Conservation (phyloP, 2,329 filamentous ascomycete genomes). For the Myriangium duriaei region DNA sequence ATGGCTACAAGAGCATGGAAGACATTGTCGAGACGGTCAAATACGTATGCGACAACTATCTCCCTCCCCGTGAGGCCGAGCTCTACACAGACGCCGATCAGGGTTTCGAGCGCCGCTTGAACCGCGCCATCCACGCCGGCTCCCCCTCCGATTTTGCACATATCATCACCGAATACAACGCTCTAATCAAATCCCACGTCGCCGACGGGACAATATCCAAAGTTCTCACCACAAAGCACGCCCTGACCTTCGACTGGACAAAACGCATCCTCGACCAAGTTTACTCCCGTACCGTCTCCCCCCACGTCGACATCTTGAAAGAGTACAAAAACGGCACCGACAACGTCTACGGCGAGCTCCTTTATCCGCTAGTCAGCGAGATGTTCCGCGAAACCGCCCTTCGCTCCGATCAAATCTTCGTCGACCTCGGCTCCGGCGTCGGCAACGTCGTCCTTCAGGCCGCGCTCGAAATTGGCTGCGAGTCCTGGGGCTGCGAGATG, state of each 20-base stretch:
- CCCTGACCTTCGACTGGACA: constrained; percentile 59
- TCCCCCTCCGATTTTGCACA: constrained; percentile 53
- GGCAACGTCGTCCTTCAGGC: constrained; percentile 93
- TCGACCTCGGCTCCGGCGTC: constrained; percentile 90
- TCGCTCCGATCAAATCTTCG: constrained; percentile 73
- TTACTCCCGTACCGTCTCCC: constrained; percentile 86
- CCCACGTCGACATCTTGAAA: constrained; percentile 68
- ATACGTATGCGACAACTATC: constrained; percentile 58
- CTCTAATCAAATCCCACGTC: constrained; percentile 51
- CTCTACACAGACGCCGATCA: constrained; percentile 58
- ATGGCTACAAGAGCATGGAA: constrained; percentile 52
- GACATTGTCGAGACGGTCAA: constrained; percentile 46
- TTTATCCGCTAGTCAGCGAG: constrained; percentile 69
- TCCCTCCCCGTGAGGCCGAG: constrained; percentile 55
- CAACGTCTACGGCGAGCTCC: constrained; percentile 87
- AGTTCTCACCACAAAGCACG: constrained; percentile 56
- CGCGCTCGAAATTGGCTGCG: constrained; percentile 82
- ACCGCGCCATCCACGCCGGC: constrained; percentile 58
- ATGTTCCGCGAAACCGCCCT: constrained; percentile 70
- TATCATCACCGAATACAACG: constrained; percentile 65
- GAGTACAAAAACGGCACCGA: constrained; percentile 84
- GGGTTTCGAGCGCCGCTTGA: constrained; percentile 65
- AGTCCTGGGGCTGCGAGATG: constrained; percentile 93
- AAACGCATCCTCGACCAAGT: constrained; percentile 60
- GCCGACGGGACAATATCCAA: constrained; percentile 58